A percentile compares a stretch with the other conserved stretches of the same genome.
Conservation (phyloP, 257 asterid species). For the Prunella vulgaris region DNA sequence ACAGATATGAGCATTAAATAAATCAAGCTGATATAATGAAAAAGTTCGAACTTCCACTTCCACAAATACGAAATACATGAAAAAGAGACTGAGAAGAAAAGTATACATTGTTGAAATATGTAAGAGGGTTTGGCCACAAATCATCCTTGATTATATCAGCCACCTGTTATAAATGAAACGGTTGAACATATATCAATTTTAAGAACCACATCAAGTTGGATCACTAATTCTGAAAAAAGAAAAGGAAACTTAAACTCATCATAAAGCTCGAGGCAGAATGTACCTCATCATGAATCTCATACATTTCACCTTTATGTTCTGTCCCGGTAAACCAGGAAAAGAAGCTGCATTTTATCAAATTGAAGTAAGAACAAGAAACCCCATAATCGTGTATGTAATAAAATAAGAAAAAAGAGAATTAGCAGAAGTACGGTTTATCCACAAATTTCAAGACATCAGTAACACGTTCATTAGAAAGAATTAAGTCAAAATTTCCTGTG, state of each 20-base stretch:
- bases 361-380: conserved; percentile 11
- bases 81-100: conserved; percentile 9
- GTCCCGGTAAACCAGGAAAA: conserved; percentile 67
- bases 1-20: background rate
- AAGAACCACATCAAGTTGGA: background rate
- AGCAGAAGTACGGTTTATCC: background rate
- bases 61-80: background rate
- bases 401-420: background rate
- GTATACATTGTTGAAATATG: conserved; percentile 52
- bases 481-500: background rate
- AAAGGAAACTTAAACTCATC: background rate
- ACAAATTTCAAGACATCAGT: background rate
- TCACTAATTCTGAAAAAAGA: background rate
- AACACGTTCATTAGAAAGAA: background rate
- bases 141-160: conserved; percentile 75
- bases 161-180: conserved; percentile 36
- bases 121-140: conserved; percentile 66
- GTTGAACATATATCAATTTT: background rate
- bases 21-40: background rate
- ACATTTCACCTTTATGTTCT: conserved; percentile 55
- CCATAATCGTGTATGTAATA: conserved; percentile 15
- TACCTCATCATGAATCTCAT: conserved; percentile 86
- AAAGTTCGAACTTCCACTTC: background rate
- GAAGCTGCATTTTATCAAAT: conserved; percentile 57
- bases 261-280: background rate